phyloP scores from a whole-genome alignment of 768 basidiomycete species.

The Phaffia tasmanica region DNA sequence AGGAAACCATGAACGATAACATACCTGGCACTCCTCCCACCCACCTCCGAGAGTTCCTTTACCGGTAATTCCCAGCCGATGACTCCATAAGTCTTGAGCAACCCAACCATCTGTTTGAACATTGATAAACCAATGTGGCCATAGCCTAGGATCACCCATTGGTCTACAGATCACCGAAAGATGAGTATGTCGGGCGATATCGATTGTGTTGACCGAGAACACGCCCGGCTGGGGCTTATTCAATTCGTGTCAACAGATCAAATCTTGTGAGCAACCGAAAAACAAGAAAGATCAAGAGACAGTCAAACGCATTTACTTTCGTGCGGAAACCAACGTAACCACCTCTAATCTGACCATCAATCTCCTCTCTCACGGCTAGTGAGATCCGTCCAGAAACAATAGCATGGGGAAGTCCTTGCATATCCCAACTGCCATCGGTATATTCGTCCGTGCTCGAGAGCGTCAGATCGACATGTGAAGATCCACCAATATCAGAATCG shows the following conservation, averaged over 20 bases:
- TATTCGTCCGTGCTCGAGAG: not conserved
- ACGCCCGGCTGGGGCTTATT: conserved; percentile 1
- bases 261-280: not conserved
- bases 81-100: not conserved
- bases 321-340: conserved; percentile 7
- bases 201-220: not conserved
- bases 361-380: conserved; percentile 3
- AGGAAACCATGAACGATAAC: not conserved
- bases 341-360: not conserved
- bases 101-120: not conserved
- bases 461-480: not conserved
- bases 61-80: conserved; percentile 19
- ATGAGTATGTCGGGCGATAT: not conserved
- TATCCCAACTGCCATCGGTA: conserved; percentile 5
- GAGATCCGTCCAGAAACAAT: not conserved
- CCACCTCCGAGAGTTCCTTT: conserved; percentile 12
- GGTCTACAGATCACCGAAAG: conserved; percentile 4
- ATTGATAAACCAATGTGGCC: conserved; percentile 13
- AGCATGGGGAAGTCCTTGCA: not conserved
- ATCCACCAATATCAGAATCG: conserved; percentile 6
- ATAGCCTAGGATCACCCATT: conserved; percentile 3
- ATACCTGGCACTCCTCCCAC: conserved; percentile 19
- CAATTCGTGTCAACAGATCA: not conserved
- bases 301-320: not conserved
- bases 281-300: not conserved